phyloP scores from a whole-genome alignment of 169 alveolate species.

The Babesia ovis region DNA sequence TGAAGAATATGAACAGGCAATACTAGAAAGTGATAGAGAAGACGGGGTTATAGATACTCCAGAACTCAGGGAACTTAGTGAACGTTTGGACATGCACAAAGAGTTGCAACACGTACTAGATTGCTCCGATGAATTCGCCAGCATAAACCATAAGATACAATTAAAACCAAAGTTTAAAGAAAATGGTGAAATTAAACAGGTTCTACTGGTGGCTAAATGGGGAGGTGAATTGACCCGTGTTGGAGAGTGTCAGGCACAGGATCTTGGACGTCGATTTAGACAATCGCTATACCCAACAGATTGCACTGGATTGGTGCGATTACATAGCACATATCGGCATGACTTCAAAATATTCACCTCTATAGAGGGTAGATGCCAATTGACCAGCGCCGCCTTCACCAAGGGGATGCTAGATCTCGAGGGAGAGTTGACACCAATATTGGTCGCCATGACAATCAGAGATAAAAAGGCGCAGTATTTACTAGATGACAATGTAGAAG shows the following conservation, averaged over 20 bases:
- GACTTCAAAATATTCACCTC: conserved; percentile 96
- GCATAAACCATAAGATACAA: conserved; percentile 93
- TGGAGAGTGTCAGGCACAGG: conserved; percentile 92
- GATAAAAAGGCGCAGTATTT: conserved; percentile 74
- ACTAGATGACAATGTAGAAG: conserved; percentile 72
- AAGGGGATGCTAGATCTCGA: conserved; percentile 95
- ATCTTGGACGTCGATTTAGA: conserved; percentile 87
- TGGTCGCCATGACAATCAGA: conserved; percentile 90
- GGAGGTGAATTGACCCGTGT: conserved; percentile 97
- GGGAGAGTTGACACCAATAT: conserved; percentile 95
- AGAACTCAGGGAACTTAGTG: conserved; percentile 38
- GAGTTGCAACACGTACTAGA: conserved; percentile 85
- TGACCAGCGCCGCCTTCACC: conserved; percentile 97
- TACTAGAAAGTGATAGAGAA: neutral
- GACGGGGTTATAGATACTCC: neutral
- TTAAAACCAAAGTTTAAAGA: conserved; percentile 80
- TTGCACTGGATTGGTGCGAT: conserved; percentile 91
- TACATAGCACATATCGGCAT: conserved; percentile 96
- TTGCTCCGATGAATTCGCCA: conserved; percentile 92
- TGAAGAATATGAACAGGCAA: neutral
- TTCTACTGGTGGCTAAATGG: conserved; percentile 96
- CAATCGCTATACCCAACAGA: conserved; percentile 90
- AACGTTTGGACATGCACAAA: conserved; percentile 71
- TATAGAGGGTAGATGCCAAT: conserved; percentile 97
- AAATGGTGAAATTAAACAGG: conserved; percentile 70